Base-by-base conservation (phyloP, 495 filamentous ascomycete genomes). In the Hypoxylon fuscum region DNA sequence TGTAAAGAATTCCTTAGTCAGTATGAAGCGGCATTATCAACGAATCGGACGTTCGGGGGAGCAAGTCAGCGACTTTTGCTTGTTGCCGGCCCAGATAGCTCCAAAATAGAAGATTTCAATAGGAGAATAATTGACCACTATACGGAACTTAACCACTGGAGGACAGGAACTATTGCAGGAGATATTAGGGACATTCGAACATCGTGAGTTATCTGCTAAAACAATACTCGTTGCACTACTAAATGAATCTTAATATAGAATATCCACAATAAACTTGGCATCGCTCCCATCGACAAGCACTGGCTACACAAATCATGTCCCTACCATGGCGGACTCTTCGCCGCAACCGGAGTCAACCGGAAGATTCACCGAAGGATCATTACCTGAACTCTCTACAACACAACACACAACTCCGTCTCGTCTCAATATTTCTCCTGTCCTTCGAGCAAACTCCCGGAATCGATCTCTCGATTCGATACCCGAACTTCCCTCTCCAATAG, bases 1-100 rank as follows among this genome's bases (percentile, higher is more conserved):
- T 66, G 57, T 38, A 62, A 69, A 37, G 17, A 45, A 5, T 69
- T 69, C 41, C 62, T 69, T 21, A 55, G 35, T 27, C 53, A 69
- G n/a, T 69, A 69, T 66, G 55, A 53, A 17, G 49, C 41, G 29
- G 47, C 59, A 9, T 51, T 68, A 5, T 50, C 35, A 12, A 21
- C 56, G 42, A 42, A 23, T 22, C 34, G 41, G 21, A 46, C 52
- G 3, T 27, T 51, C 1, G 23, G 51, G 29, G 41, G 50, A 25
- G 29, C 57, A 35, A 42, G 45, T 21, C 66, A 62, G 23, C 57
- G 62, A 53, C 32, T 60, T 14, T 43, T 18, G 25, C 54, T 69
- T 23, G 6, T 44, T 14, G 49, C 44, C 43, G 54, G 62, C 5
- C 62, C 66, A 22, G 54, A 69, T 48, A 46, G 47, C 11, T 47